Evolutionary conservation across 371 early-diverging fungal genomes (phyloP), one percentile per base, ranked within the genome.

Genomic region (Haplosporangium sp.): DNA sequence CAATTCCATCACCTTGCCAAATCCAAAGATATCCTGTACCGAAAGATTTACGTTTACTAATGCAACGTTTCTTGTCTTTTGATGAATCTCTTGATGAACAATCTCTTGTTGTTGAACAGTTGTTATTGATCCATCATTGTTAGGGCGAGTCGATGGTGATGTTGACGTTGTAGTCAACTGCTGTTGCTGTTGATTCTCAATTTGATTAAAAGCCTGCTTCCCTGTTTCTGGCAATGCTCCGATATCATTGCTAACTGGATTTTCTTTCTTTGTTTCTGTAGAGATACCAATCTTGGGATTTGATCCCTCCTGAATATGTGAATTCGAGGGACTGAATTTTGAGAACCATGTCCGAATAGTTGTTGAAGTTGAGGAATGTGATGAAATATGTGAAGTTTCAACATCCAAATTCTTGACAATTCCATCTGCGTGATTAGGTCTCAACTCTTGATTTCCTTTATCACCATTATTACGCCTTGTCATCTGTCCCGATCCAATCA

Each of bases 1-100:
- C 42, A 77, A 37, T 65, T 77, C 77, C 52, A 67, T 57, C 56
- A 65, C 57, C 58, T 77, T 77, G 34, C 77, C 77, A 3, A 77
- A n/a, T 2, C 77, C 77, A 61, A 77, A 69, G 17, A 77, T 53
- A 39, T 77, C 77, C n/a, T 50, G 55, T 9, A 77, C 55, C 4
- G 71, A 71, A 9, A 77, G 19, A 40, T 72, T 77, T 47, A 76
- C 67, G 37, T 52, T 67, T 35, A 77, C 69, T n/a, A 77, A 50
- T 4, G 77, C 67, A 20, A 77, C 72, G 0, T 67, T 50, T 47
- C 75, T 61, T 5, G 75, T 69, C 70, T 75, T 75, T 55, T 74
- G 67, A 44, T 75, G 75, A 17, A 69, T 66, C 20, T 75, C 73
- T 34, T 73, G 73, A 45, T 71, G 71, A 6, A 71, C 44, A 53